These are phyloP conservation scores for Mangifera indica DNA, from an alignment of 345 rosid genomes.

Conservation along the genomic window DNA sequence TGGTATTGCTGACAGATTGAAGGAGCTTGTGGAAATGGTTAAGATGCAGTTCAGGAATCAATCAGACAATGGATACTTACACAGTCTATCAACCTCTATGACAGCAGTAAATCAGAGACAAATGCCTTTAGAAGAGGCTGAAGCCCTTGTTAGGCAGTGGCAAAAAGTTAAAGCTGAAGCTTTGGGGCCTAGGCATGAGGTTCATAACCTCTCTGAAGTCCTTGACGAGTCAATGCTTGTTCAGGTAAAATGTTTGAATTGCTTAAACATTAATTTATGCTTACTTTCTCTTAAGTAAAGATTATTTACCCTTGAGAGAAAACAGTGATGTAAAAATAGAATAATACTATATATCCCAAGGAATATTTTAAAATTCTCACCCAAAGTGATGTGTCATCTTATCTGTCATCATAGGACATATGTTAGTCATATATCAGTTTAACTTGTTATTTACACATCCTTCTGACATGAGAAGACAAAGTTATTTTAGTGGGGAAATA, in stretches of 20 bases:
- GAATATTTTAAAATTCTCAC: too few relatives aligned
- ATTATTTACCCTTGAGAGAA: background rate
- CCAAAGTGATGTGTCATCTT: too few relatives aligned
- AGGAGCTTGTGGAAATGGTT: slow-evolving; percentile 45
- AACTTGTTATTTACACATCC: too few relatives aligned
- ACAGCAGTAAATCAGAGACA: slow-evolving; percentile 42
- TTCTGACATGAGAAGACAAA: too few relatives aligned
- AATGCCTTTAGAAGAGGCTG: slow-evolving; percentile 87
- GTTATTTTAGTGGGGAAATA: too few relatives aligned
- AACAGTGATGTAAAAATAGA: background rate
- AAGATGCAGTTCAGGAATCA: slow-evolving; percentile 41
- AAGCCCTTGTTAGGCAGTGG: slow-evolving; percentile 87
- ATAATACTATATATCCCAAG: too few relatives aligned
- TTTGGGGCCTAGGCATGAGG: slow-evolving; percentile 72
- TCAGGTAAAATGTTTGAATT: slow-evolving; percentile 52
- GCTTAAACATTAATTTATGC: background rate
- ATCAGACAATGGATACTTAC: slow-evolving; percentile 31
- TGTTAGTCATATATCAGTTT: too few relatives aligned
- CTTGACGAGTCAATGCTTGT: slow-evolving; percentile 92
- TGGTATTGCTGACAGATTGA: slow-evolving; percentile 42
- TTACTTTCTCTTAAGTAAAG: background rate
- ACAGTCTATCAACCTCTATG: slow-evolving; percentile 43
- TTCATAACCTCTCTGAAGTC: slow-evolving; percentile 58
- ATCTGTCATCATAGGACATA: too few relatives aligned
- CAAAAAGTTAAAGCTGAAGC: slow-evolving; percentile 90